phyloP scores from a whole-genome alignment of 2,329 filamentous ascomycete species.

The Colletotrichum sp. region DNA sequence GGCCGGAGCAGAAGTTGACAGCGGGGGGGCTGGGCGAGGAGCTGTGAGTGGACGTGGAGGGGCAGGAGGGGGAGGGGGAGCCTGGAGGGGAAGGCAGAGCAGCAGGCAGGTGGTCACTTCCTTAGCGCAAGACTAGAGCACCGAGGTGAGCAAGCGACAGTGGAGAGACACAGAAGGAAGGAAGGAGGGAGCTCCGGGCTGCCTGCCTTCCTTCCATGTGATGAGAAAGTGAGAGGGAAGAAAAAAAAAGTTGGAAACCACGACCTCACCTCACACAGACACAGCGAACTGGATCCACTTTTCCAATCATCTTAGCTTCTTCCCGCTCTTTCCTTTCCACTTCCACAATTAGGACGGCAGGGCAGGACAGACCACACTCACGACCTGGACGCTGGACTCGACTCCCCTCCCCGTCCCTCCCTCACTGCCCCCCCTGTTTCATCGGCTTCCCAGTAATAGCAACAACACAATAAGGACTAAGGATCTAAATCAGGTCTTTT shows the following conservation, averaged over 20 bases:
- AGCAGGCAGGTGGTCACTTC: not conserved
- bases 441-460: conserved; percentile 8
- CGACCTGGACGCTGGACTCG: not conserved
- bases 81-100: not conserved
- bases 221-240: not conserved
- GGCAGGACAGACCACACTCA: not conserved
- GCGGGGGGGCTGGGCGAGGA: conserved; percentile 1
- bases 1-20: not conserved
- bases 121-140: not conserved
- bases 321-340: not conserved
- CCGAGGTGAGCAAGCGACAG: not conserved
- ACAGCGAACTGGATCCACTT: not conserved
- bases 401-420: not conserved
- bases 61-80: not conserved
- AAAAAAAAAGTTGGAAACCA: not conserved
- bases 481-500: conserved; percentile 17
- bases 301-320: conserved; percentile 6
- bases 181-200: not conserved
- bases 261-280: not conserved
- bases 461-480: not conserved
- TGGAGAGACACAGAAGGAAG: not conserved
- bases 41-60: not conserved
- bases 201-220: not conserved
- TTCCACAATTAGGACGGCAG: conserved; percentile 1
- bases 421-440: not conserved